Percentiles rank a stretch among this genome's conserved stretches.
Evolutionary conservation across 805 yeast genomes (phyloP).

Genomic region (Kluyveromyces nonfermentans): DNA sequence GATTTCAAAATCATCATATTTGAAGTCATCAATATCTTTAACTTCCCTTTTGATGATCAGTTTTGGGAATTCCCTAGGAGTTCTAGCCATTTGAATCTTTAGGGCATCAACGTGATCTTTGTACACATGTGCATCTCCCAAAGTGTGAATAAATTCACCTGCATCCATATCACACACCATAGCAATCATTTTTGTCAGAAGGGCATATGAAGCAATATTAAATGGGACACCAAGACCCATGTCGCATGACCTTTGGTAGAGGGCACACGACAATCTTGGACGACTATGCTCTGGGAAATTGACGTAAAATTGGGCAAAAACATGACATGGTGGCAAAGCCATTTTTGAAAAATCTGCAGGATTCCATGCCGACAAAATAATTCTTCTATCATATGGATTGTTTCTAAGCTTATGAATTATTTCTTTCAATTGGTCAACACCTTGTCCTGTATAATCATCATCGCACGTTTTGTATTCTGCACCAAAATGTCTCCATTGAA

Average conservation of each 20-base stretch:
- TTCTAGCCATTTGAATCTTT: slow-evolving; percentile 64
- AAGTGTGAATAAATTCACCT: slow-evolving; percentile 88
- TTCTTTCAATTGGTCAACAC: slow-evolving; percentile 80
- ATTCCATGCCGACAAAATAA: slow-evolving; percentile 95
- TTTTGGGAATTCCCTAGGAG: slow-evolving; percentile 75
- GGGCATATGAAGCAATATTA: slow-evolving; percentile 93
- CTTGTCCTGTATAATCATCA: slow-evolving; percentile 77
- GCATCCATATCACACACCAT: slow-evolving; percentile 91
- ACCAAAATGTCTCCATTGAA: slow-evolving; percentile 99
- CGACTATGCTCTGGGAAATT: slow-evolving; percentile 53
- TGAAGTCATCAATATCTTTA: slow-evolving; percentile 73
- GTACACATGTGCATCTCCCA: slow-evolving; percentile 97
- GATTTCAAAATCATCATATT: slow-evolving; percentile 79
- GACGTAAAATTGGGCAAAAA: slow-evolving; percentile 91
- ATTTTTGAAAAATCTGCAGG: slow-evolving; percentile 88
- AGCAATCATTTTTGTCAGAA: slow-evolving; percentile 90
- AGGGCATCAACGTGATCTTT: slow-evolving; percentile 89
- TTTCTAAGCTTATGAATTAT: slow-evolving; percentile 71
- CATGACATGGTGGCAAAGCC: slow-evolving; percentile 99
- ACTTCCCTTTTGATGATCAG: slow-evolving; percentile 61
- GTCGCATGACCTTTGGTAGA: slow-evolving; percentile 97
- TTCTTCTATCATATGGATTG: slow-evolving; percentile 90
- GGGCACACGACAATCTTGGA: slow-evolving; percentile 73
- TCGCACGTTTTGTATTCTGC: slow-evolving; percentile 85
- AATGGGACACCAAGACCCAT: slow-evolving; percentile 99